Evolutionary conservation across 2,329 filamentous ascomycete species (phyloP).

Genomic region (Nigrospora oryzae): DNA sequence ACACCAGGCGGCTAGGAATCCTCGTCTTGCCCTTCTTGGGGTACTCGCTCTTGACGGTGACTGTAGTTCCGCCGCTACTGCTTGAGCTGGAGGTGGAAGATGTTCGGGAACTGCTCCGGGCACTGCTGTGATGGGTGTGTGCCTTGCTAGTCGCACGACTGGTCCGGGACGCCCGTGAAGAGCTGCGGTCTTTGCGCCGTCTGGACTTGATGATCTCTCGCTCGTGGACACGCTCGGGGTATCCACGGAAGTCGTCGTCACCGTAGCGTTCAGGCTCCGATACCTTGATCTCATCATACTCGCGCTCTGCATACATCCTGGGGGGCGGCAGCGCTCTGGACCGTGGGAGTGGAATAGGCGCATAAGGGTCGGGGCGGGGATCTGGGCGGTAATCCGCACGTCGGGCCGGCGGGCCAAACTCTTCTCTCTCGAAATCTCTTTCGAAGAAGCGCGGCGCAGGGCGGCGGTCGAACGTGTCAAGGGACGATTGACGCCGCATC

Average conservation of each 20-base stretch:
- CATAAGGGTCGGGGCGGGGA: constrained; percentile 39
- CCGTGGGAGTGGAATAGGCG: constrained; percentile 62
- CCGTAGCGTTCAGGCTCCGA: constrained; percentile 61
- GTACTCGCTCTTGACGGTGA: constrained; percentile 51
- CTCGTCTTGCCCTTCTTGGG: constrained; percentile 84
- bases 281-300: constrained; percentile 58
- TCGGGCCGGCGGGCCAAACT: constrained; percentile 39
- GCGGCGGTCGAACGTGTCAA: constrained; percentile 82
- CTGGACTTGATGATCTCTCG: constrained; percentile 46
- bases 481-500: constrained; percentile 74
- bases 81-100: constrained; percentile 34
- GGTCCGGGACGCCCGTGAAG: constrained; percentile 28
- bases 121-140: constrained; percentile 23
- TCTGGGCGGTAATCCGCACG: constrained; percentile 49
- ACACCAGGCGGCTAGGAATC: constrained; percentile 74
- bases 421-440: constrained; percentile 33
- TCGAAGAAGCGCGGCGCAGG: constrained; percentile 39
- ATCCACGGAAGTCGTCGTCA: constrained; percentile 63
- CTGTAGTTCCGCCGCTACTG: constrained; percentile 36
- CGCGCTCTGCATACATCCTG: constrained; percentile 45
- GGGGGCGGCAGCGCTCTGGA: constrained; percentile 53
- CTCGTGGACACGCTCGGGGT: constrained; percentile 52
- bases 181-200: constrained; percentile 34
- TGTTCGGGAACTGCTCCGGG: constrained; percentile 30
- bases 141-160: constrained; percentile 19